Base-by-base conservation (phyloP, 148 eudicot species). In the Mesembryanthemum crystallinum region DNA sequence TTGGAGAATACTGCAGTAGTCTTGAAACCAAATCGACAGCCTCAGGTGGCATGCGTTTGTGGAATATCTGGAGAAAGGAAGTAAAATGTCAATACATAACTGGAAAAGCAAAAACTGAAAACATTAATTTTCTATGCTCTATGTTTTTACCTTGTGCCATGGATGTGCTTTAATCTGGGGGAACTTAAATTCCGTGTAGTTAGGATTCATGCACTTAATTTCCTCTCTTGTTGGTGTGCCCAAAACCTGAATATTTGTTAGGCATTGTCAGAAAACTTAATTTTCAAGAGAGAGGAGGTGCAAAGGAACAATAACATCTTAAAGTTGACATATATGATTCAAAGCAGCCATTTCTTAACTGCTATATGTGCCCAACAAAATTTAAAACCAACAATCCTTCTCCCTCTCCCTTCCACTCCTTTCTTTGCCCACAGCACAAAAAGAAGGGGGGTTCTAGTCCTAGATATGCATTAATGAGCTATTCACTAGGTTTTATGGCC, bases 201-300 rank as follows among this genome's bases (percentile, higher is more conserved):
- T 92, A 65, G 97, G 98, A 76, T 94, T 92, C 97, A 94, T 94
- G 80, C 98, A 94, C 78, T 92, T 92, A 43, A 92, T 89, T 81
- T 94, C 98, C 81, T 94, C 98, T 73, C 98, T 89, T 43, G 98
- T 94, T 61, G 98, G 98, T 58, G 98, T 92, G 43, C 98, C 98
- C 83, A 94, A 80, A 58, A 94, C 91, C 97, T 94, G 72, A 62
- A 21, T 27, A 33, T 23, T 13, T 52, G 20, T 9, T 37, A 35
- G 20, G 57, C 24, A 25, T 30, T 35, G 47, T 69, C 30, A 54
- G n/a, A 35, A 18, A 69, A 30, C 21, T 47, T 2, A 13, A 28
- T 37, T 39, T 32, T 9, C 9, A 61, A 27, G 67, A 28, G 25
- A 35, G 59, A 52, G n/a, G 35, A 17, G 8, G 39, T 14, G 28